Conservation (phyloP, 495 filamentous ascomycete genomes). For the Astrothelium macrocarpum region DNA sequence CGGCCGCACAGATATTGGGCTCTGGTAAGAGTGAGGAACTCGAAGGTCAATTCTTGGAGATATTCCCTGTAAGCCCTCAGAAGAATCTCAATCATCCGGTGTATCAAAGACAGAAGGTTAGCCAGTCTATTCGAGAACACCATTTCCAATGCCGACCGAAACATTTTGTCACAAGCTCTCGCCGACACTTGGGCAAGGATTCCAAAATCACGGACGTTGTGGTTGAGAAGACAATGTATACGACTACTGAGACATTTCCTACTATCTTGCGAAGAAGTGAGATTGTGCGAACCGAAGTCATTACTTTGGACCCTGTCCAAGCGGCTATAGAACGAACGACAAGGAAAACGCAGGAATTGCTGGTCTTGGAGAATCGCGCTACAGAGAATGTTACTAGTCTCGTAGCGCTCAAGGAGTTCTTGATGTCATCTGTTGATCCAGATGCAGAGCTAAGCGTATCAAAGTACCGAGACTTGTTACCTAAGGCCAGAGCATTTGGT, state of each 20-base stretch:
- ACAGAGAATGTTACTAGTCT: conserved; percentile 58
- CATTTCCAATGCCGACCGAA: conserved; percentile 64
- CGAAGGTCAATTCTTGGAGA: conserved; percentile 88
- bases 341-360: conserved; percentile 81
- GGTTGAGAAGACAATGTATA: conserved; percentile 81
- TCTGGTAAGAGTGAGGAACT: conserved; percentile 64
- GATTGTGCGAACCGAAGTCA: conserved; percentile 57
- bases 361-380: conserved; percentile 56
- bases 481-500: conserved; percentile 28
- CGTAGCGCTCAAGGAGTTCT: conserved; percentile 54
- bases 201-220: conserved; percentile 58
- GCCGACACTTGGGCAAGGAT: conserved; percentile 50
- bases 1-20: conserved; percentile 70
- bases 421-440: conserved; percentile 62
- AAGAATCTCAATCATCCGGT: conserved; percentile 79
- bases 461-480: conserved; percentile 63
- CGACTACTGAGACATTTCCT: conserved; percentile 77
- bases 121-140: conserved; percentile 71
- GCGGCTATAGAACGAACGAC: conserved; percentile 86
- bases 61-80: conserved; percentile 69
- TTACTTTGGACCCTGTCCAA: conserved; percentile 64
- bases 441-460: conserved; percentile 60
- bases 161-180: conserved; percentile 62
- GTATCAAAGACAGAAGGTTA: conserved; percentile 77
- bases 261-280: conserved; percentile 86